Percentiles rank a stretch among this genome's conserved stretches.
phyloP scores from a whole-genome alignment of 1,139 yeast species.

The Pichia sp. region DNA sequence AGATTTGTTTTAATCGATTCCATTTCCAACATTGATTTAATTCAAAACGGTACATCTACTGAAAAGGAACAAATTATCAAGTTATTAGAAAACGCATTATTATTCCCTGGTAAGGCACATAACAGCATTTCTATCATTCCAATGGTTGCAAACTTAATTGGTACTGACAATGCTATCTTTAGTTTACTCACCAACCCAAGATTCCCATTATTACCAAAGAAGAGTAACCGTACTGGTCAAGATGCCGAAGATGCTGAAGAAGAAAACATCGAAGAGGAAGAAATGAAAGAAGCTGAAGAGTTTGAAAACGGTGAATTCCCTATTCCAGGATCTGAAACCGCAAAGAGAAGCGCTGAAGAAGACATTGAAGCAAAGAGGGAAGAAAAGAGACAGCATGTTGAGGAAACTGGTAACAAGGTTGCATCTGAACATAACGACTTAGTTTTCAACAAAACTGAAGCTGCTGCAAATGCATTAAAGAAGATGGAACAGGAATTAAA shows the following conservation, averaged over 20 bases:
- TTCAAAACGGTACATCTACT: slow-evolving; percentile 25
- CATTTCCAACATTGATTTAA: slow-evolving; percentile 27
- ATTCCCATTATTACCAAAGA: slow-evolving; percentile 54
- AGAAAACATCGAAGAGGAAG: slow-evolving; percentile 9
- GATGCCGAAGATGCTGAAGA: slow-evolving; percentile 14
- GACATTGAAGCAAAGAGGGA: slow-evolving; percentile 9
- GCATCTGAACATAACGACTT: slow-evolving; percentile 12
- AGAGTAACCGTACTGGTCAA: slow-evolving; percentile 16
- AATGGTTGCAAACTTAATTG: slow-evolving; percentile 52
- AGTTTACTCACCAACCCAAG: slow-evolving; percentile 73
- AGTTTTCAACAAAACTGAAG: slow-evolving; percentile 17
- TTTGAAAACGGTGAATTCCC: slow-evolving; percentile 1
- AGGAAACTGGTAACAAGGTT: slow-evolving; percentile 11
- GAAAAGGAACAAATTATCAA: slow-evolving; percentile 35
- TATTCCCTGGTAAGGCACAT: slow-evolving; percentile 55
- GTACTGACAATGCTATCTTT: slow-evolving; percentile 37
- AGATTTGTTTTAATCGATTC: slow-evolving; percentile 54
- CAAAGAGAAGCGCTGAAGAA: slow-evolving; percentile 7
- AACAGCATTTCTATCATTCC: slow-evolving; percentile 50
- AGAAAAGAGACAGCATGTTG: slow-evolving; percentile 4
- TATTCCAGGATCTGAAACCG: slow-evolving; percentile 1
- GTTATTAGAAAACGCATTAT: slow-evolving; percentile 50
- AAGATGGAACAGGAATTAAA: slow-evolving; percentile 6
- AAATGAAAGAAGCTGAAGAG: slow-evolving; percentile 9
- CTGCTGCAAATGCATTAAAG: slow-evolving; percentile 9